phyloP scores from a whole-genome alignment of 2,329 filamentous ascomycete species.

The Orbilia blumenaviensis region DNA sequence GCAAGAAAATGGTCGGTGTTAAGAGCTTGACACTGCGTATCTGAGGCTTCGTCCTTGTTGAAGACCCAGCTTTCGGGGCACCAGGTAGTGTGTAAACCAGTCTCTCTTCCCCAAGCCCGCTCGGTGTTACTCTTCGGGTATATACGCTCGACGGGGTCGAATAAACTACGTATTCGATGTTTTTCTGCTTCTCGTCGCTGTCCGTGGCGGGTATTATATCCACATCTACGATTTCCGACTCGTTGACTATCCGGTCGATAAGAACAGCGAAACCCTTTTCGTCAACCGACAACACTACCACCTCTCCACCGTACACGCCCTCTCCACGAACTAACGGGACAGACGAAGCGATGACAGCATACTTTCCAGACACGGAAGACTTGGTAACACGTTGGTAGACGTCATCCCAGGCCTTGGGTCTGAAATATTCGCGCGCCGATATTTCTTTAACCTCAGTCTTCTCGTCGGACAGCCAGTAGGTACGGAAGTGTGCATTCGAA shows the following conservation, averaged over 20 bases:
- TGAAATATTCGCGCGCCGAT: slow-evolving; percentile 37
- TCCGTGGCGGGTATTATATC: slow-evolving; percentile 49
- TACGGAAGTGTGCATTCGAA: slow-evolving; percentile 57
- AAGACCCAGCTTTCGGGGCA: slow-evolving; percentile 36
- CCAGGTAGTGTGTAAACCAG: slow-evolving; percentile 39
- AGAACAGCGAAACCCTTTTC: slow-evolving; percentile 39
- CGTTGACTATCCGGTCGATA: slow-evolving; percentile 51
- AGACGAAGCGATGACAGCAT: slow-evolving; percentile 53
- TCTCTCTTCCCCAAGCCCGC: slow-evolving; percentile 39
- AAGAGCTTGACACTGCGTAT: slow-evolving; percentile 55
- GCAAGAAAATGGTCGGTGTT: slow-evolving; percentile 46
- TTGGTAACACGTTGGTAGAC: slow-evolving; percentile 48
- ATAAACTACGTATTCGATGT: slow-evolving; percentile 54
- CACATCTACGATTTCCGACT: slow-evolving; percentile 55
- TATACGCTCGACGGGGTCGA: slow-evolving; percentile 46
- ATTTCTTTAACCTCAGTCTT: slow-evolving; percentile 54
- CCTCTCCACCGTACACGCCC: slow-evolving; percentile 42
- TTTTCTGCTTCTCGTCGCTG: slow-evolving; percentile 37
- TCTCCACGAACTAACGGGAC: slow-evolving; percentile 50
- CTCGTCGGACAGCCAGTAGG: slow-evolving; percentile 54
- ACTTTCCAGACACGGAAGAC: slow-evolving; percentile 41
- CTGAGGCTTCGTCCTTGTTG: slow-evolving; percentile 49
- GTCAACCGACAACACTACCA: slow-evolving; percentile 43
- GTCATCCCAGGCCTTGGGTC: slow-evolving; percentile 50
- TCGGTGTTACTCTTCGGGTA: slow-evolving; percentile 50